A percentile compares a stretch with the other conserved stretches of the same genome.
These are phyloP conservation scores for Filobasidium floriforme DNA, from an alignment of 768 basidiomycete species.

Conservation along the genomic window DNA sequence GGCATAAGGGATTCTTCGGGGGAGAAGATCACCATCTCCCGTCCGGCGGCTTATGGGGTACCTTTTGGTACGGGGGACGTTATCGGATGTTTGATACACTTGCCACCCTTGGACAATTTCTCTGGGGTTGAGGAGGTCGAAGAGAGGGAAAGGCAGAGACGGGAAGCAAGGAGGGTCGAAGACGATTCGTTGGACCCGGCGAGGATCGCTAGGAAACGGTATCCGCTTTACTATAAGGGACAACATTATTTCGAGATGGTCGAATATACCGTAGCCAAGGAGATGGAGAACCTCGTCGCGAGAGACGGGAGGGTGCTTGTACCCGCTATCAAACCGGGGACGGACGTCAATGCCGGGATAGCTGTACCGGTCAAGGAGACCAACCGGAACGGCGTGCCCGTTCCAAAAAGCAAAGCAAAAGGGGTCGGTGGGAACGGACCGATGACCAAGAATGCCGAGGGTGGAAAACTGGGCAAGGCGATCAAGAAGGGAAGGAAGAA, in stretches of 20 bases:
- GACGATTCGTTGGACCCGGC: constrained; percentile 68
- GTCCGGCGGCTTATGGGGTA: constrained; percentile 68
- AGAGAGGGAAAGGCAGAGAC: not conserved
- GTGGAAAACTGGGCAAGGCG: constrained; percentile 32
- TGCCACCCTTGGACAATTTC: constrained; percentile 50
- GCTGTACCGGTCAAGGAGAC: constrained; percentile 14
- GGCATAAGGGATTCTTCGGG: constrained; percentile 85
- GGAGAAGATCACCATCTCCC: constrained; percentile 78
- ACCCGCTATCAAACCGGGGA: constrained; percentile 37
- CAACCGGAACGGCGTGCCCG: constrained; percentile 38
- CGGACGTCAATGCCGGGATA: constrained; percentile 20
- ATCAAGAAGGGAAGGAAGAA: constrained; percentile 49
- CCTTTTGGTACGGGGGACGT: constrained; percentile 75
- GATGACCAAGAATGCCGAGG: not conserved
- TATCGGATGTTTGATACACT: constrained; percentile 83
- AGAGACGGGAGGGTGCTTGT: constrained; percentile 44
- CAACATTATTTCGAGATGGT: constrained; percentile 92
- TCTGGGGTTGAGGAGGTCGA: not conserved
- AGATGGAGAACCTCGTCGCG: constrained; percentile 85
- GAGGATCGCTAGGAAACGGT: constrained; percentile 75
- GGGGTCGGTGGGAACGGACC: not conserved
- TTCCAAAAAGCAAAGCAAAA: constrained; percentile 58
- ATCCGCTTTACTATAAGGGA: constrained; percentile 91
- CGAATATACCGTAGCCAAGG: constrained; percentile 80
- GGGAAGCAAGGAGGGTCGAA: constrained; percentile 6